Evolutionary conservation across 1,284 basidiomycete species (phyloP).

Genomic region (Leucoagaricus sp.): DNA sequence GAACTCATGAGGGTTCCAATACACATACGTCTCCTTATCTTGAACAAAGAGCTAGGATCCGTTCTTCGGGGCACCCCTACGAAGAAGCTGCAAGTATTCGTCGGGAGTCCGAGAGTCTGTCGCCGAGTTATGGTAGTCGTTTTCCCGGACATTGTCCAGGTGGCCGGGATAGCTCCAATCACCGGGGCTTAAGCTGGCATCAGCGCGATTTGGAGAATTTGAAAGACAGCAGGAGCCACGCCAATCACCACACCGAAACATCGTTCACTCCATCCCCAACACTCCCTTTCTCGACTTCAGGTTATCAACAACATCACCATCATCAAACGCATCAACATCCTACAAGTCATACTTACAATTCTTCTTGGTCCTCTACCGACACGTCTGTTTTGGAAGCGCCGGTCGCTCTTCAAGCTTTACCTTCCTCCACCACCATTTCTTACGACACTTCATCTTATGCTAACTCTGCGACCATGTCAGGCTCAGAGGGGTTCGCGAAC

Average conservation of each 20-base stretch:
- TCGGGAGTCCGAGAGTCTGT: slow-evolving; percentile 26
- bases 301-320: slow-evolving; percentile 29
- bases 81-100: slow-evolving; percentile 27
- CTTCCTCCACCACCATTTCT: slow-evolving; percentile 29
- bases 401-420: slow-evolving; percentile 35
- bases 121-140: slow-evolving; percentile 18
- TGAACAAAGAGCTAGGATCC: slow-evolving; percentile 38
- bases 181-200: slow-evolving; percentile 18
- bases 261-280: slow-evolving; percentile 34
- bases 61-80: slow-evolving; percentile 34
- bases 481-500: slow-evolving; percentile 38
- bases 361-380: slow-evolving; percentile 37
- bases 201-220: slow-evolving; percentile 21
- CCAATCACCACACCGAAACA: slow-evolving; percentile 24
- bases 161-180: slow-evolving; percentile 1
- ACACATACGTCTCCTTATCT: slow-evolving; percentile 24
- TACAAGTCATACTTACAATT: slow-evolving; percentile 35
- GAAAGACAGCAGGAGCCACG: slow-evolving; percentile 30
- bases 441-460: slow-evolving; percentile 37
- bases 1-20: slow-evolving; percentile 17
- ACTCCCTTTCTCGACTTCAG: slow-evolving; percentile 33
- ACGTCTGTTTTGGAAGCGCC: slow-evolving; percentile 32
- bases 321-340: slow-evolving; percentile 14
- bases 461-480: slow-evolving; percentile 32
- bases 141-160: slow-evolving; percentile 13